phyloP scores from a whole-genome alignment of 75 land plant species.

The Picea glauca region DNA sequence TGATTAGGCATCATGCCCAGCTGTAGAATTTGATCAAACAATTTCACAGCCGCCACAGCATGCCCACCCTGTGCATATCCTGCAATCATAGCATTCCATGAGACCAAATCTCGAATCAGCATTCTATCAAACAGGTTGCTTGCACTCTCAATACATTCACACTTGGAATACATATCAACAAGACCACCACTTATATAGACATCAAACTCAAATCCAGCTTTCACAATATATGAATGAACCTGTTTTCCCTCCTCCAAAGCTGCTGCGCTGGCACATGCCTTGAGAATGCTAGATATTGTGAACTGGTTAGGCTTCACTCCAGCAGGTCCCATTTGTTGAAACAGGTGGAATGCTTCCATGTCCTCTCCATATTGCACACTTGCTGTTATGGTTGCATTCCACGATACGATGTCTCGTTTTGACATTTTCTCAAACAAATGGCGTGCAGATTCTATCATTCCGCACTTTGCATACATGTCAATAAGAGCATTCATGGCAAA shows the following conservation, averaged over 20 bases:
- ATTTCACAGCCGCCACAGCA: slow-evolving; percentile 22
- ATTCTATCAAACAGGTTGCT: slow-evolving; percentile 16
- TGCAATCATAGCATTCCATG: slow-evolving; percentile 55
- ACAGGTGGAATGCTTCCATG: slow-evolving; percentile 23
- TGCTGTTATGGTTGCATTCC: slow-evolving; percentile 47
- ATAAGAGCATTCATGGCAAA: slow-evolving; percentile 42
- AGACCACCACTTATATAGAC: slow-evolving; percentile 29
- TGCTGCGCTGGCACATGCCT: slow-evolving; percentile 28
- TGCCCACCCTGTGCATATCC: slow-evolving; percentile 30
- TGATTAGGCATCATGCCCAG: slow-evolving; percentile 26
- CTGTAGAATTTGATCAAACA: slow-evolving; percentile 38
- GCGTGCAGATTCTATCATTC: slow-evolving; percentile 22
- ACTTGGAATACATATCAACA: slow-evolving; percentile 50
- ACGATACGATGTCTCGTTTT: slow-evolving; percentile 27
- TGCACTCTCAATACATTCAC: slow-evolving; percentile 37
- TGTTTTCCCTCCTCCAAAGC: slow-evolving; percentile 21
- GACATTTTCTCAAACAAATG: slow-evolving; percentile 26
- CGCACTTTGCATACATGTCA: slow-evolving; percentile 54
- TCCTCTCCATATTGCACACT: slow-evolving; percentile 40
- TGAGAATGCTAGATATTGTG: slow-evolving; percentile 33
- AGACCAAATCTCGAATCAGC: slow-evolving; percentile 27
- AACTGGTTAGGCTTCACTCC: slow-evolving; percentile 35
- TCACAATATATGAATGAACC: slow-evolving; percentile 35
- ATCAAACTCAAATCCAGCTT: slow-evolving; percentile 31
- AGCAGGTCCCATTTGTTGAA: slow-evolving; percentile 20